Percentiles rank a stretch among this genome's conserved stretches.
These are phyloP conservation scores for Coemansia sp. DNA, from an alignment of 192 early-diverging fungal species.

Conservation along the genomic window DNA sequence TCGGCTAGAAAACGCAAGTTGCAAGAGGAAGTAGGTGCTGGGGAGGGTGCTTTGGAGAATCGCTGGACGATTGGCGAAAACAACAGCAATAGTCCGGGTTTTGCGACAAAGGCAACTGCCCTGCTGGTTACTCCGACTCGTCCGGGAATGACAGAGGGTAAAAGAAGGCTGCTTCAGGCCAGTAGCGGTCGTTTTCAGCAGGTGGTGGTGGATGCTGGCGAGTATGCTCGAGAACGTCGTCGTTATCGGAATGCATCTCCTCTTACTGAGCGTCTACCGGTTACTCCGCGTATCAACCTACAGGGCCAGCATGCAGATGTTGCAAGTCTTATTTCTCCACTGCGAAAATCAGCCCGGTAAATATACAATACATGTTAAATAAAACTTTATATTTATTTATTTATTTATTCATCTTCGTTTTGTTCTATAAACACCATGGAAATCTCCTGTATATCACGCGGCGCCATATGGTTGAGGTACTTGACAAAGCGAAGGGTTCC, in stretches of 20 bases:
- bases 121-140: constrained; percentile 2
- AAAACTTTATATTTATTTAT: neutral
- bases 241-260: neutral
- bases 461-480: constrained; percentile 55
- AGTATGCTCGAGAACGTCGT: constrained; percentile 26
- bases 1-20: constrained; percentile 21
- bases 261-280: neutral
- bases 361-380: too few species aligned
- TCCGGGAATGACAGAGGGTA: neutral
- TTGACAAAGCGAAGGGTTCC: constrained; percentile 63
- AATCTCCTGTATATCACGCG: constrained; percentile 40
- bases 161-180: neutral
- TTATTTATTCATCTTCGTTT: neutral
- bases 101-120: neutral
- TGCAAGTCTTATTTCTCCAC: constrained; percentile 5
- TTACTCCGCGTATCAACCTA: constrained; percentile 13
- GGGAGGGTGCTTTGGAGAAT: neutral
- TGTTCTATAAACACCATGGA: constrained; percentile 44
- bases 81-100: neutral
- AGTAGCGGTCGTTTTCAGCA: constrained; percentile 2
- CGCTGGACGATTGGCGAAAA: neutral
- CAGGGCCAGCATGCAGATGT: neutral
- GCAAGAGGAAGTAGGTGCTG: neutral
- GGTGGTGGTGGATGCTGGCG: constrained; percentile 21
- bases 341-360: neutral